These are phyloP conservation scores for Cucumis hystrix DNA, from an alignment of 306 rosid genomes.

Conservation along the genomic window DNA sequence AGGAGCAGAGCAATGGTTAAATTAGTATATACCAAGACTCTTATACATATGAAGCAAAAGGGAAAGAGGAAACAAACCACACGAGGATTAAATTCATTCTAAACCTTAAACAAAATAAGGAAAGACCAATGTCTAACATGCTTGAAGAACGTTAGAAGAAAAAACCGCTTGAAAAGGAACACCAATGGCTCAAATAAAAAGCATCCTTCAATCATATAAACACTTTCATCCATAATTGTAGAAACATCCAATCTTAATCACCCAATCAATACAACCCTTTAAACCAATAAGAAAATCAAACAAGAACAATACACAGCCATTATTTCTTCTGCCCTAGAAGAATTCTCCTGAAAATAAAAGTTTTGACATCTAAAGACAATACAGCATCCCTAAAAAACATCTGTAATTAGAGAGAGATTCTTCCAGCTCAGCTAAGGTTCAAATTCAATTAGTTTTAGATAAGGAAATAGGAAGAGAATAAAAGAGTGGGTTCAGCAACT, in stretches of 20 bases:
- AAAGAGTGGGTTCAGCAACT: slow-evolving; percentile 23
- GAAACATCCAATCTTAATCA: neutral
- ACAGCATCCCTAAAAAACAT: neutral
- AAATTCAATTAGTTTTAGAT: slow-evolving; percentile 11
- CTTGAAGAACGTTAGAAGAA: neutral
- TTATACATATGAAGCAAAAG: neutral
- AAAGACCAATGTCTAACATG: neutral
- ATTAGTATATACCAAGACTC: neutral
- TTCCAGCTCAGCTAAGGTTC: slow-evolving; percentile 22
- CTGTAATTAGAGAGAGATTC: slow-evolving; percentile 13
- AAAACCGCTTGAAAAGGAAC: neutral
- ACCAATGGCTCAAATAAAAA: neutral
- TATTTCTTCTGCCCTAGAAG: neutral
- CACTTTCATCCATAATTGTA: neutral
- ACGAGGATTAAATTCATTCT: neutral
- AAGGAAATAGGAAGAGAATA: slow-evolving; percentile 11
- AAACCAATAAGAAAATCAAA: neutral
- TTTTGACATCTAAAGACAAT: neutral
- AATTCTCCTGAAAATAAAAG: neutral
- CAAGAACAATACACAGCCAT: neutral
- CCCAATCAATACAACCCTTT: neutral
- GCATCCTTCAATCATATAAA: neutral
- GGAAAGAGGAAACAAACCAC: neutral
- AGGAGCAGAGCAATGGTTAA: neutral
- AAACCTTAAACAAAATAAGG: neutral